Percentiles rank a stretch among this genome's conserved stretches.
Evolutionary conservation across 1,284 basidiomycete genomes (phyloP).

Genomic region (Tausonia pullulans): DNA sequence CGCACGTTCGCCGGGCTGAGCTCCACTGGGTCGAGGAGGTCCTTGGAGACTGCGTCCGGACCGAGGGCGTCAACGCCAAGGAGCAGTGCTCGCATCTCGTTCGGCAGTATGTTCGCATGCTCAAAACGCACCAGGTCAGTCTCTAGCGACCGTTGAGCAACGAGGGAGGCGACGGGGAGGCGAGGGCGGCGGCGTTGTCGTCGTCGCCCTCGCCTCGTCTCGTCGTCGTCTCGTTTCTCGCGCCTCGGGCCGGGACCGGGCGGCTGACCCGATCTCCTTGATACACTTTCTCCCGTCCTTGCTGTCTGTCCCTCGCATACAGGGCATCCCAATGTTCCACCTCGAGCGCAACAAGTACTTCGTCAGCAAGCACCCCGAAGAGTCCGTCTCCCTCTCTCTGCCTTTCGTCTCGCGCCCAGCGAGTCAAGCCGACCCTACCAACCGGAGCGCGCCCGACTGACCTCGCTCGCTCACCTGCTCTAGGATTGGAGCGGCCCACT

Average conservation of each 20-base stretch:
- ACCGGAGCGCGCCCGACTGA: no score
- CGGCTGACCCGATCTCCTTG: background rate
- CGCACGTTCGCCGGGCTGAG: conserved; percentile 2
- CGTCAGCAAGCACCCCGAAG: background rate
- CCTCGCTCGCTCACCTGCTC: background rate
- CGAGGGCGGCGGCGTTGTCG: background rate
- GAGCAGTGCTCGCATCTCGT: conserved; percentile 13
- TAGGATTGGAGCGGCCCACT: no score
- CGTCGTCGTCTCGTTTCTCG: no score
- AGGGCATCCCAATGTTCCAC: background rate
- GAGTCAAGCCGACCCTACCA: no score
- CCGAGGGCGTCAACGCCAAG: conserved; percentile 8
- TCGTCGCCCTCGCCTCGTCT: no score
- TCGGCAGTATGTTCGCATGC: conserved; percentile 9
- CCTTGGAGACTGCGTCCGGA: conserved; percentile 7
- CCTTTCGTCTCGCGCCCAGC: background rate
- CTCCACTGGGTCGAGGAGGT: background rate
- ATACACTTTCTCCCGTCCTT: background rate
- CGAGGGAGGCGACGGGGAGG: background rate
- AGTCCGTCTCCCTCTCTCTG: background rate
- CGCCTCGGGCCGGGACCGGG: no score
- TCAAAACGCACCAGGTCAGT: conserved; percentile 7
- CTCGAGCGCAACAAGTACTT: conserved; percentile 2
- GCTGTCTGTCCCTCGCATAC: background rate
- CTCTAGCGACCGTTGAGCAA: background rate